Base-by-base conservation (phyloP, 2,329 filamentous ascomycete species). In the Claviceps paspali region DNA sequence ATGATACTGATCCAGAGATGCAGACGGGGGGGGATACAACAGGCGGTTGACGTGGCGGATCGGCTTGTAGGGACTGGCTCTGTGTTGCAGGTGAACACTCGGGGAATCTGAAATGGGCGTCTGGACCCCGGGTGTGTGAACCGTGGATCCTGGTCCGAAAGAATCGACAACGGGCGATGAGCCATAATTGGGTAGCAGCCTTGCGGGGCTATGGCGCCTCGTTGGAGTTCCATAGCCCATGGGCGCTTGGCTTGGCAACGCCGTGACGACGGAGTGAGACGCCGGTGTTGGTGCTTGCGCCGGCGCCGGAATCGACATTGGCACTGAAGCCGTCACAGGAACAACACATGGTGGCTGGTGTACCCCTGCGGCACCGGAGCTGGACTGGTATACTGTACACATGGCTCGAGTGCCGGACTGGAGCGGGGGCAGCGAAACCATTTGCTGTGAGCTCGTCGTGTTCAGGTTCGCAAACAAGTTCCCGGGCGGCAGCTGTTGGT, bases 61-160 rank as follows among this genome's bases (percentile, higher is more conserved):
- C 1, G 88, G 88, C 45, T 85, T 82, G 59, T 96, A 96, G 3
- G 91, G 91, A 38, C 88, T 96, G 44, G 82, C 79, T 39, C 91
- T 75, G 54, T 94, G 84, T 51, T 83, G 81, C 27, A 95, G 67
- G 58, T 92, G 92, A 50, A 84, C 75, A 9, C 82, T 87, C 1
- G 88, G 88, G 23, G 91, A 96, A 45, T 91, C 72, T 23, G 82
- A 79, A 31, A 76, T 73, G 5, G 80, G 77, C 7, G 76, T 73
- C 34, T 76, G 70, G 4, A 48, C 48, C 28, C 59, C 51, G 2
- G 80, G 78, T 7, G 76, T 73, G 36, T 76, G 70, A 9, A 69
- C 62, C 9, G 63, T 58, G 2, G 73, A 70, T 34, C 47, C 54
- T 31, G 67, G 63, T 6, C 63, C 63, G 37, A 71, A 81, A 17